Conservation (phyloP, 306 rosid species). For the Dryas octopetala region DNA sequence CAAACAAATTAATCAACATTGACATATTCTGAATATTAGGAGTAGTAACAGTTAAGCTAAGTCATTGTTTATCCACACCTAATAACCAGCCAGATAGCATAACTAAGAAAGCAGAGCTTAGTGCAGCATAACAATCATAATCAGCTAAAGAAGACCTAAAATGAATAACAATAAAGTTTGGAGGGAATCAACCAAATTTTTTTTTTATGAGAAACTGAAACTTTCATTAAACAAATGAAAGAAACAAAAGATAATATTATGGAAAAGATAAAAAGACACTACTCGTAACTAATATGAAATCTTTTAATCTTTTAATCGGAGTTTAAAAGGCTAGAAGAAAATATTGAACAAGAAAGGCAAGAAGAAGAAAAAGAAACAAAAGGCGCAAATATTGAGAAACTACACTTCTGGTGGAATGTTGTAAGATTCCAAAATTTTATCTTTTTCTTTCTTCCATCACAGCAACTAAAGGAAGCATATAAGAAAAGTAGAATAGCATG, state of each 20-base stretch:
- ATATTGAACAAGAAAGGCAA: not conserved
- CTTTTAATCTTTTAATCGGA: not conserved
- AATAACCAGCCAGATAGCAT: too few species aligned
- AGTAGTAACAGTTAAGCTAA: not conserved
- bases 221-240: too few species aligned
- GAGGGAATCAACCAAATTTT: not conserved
- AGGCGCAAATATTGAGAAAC: not conserved
- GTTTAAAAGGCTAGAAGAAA: not conserved
- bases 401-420: not conserved
- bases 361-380: not conserved
- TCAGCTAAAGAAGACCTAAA: too few species aligned
- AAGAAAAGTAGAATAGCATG: too few species aligned
- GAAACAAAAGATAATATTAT: not conserved
- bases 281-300: not conserved
- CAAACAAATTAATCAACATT: not conserved
- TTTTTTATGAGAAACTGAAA: too few species aligned
- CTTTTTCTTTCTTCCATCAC: not conserved
- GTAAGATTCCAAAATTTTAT: constrained; percentile 2
- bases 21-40: not conserved
- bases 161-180: too few species aligned
- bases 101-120: too few species aligned
- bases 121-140: too few species aligned
- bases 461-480: not conserved
- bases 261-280: not conserved
- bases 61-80: too few species aligned